Percentiles rank a stretch among this genome's conserved stretches.
Conservation (phyloP, 768 basidiomycete species). For the Termitomyces sp. region DNA sequence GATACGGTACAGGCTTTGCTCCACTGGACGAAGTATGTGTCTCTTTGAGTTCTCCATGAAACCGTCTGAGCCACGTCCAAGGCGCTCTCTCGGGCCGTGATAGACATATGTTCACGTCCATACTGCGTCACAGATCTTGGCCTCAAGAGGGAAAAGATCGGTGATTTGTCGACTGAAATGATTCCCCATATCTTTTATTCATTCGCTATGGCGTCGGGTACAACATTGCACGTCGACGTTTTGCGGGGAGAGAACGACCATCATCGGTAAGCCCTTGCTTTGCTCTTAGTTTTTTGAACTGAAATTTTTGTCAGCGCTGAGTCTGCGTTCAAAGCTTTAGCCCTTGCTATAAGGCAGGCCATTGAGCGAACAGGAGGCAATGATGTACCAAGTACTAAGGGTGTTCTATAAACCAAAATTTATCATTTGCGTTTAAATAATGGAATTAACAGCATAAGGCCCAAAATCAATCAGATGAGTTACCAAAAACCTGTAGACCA, state of each 20-base stretch:
- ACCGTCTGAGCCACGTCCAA: constrained; percentile 7
- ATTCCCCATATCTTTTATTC: constrained; percentile 97
- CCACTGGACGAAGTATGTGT: constrained; percentile 87
- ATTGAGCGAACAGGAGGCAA: constrained; percentile 83
- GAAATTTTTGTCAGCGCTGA: constrained; percentile 62
- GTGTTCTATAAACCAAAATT: constrained; percentile 54
- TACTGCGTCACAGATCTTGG: constrained; percentile 93
- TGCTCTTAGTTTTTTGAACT: neutral
- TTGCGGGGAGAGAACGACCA: constrained; percentile 96
- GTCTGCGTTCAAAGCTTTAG: constrained; percentile 97
- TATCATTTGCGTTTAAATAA: constrained; percentile 6
- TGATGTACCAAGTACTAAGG: constrained; percentile 96
- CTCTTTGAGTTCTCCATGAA: neutral
- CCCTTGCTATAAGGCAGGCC: constrained; percentile 93
- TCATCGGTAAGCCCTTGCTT: constrained; percentile 61
- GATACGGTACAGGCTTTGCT: constrained; percentile 96
- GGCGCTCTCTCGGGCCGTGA: constrained; percentile 94
- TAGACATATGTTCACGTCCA: constrained; percentile 97
- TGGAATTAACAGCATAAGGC: neutral
- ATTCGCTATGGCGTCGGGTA: constrained; percentile 94
- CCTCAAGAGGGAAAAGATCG: constrained; percentile 85
- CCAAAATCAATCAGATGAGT: constrained; percentile 18
- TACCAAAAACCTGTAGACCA: constrained; percentile 71
- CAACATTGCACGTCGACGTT: constrained; percentile 92
- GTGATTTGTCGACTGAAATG: constrained; percentile 97